phyloP scores from a whole-genome alignment of 495 filamentous ascomycete genomes.

The Oidiodendron maius region DNA sequence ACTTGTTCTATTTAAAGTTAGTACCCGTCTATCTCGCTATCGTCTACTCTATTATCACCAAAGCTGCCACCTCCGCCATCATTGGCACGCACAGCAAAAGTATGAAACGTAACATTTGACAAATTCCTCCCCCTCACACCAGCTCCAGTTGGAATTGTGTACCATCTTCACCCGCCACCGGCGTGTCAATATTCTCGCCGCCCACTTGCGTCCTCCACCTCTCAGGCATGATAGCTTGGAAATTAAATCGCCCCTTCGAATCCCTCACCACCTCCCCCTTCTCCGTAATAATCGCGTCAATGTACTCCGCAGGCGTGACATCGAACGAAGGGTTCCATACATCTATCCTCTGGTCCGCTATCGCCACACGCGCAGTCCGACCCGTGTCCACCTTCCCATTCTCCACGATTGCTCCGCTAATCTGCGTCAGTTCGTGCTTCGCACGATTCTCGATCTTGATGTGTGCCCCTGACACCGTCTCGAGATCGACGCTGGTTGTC shows the following conservation, averaged over 20 bases:
- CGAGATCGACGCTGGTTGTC: constrained; percentile 86
- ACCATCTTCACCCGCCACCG: background rate
- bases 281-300: constrained; percentile 94
- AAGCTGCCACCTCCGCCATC: too few species aligned
- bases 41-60: too few species aligned
- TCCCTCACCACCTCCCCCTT: constrained; percentile 78
- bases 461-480: constrained; percentile 63
- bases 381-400: constrained; percentile 43
- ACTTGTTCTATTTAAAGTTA: too few species aligned
- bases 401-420: constrained; percentile 63
- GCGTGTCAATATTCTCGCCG: constrained; percentile 1
- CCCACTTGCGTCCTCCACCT: constrained; percentile 30
- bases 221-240: constrained; percentile 48
- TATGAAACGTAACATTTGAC: too few species aligned
- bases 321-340: constrained; percentile 98
- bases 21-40: too few species aligned
- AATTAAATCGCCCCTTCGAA: constrained; percentile 67
- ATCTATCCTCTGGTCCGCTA: constrained; percentile 71
- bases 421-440: constrained; percentile 68
- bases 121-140: too few species aligned
- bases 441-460: constrained; percentile 89
- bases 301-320: constrained; percentile 77
- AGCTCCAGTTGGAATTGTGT: constrained; percentile 22
- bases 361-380: constrained; percentile 62
- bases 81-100: too few species aligned